Evolutionary conservation across 2,329 filamentous ascomycete genomes (phyloP).

Genomic region (Cladophialophora yegresii): DNA sequence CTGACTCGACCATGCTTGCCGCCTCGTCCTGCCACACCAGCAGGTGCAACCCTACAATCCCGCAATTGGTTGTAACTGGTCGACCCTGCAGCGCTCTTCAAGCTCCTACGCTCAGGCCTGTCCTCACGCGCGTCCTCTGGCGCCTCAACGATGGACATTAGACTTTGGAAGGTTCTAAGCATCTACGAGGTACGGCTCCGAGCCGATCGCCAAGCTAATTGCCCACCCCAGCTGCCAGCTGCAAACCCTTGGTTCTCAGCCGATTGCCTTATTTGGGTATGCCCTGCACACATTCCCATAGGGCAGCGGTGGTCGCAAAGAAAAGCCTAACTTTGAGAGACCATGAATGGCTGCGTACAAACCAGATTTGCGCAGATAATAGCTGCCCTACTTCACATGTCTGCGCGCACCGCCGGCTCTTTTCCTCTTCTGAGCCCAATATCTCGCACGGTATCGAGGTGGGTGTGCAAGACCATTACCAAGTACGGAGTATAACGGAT

Average conservation of each 20-base stretch:
- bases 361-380: neutral
- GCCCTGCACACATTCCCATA: neutral
- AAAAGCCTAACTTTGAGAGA: neutral
- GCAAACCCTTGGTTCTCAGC: neutral
- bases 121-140: neutral
- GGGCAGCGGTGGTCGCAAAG: neutral
- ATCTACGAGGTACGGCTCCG: neutral
- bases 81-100: neutral
- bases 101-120: neutral
- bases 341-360: neutral
- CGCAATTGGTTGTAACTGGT: neutral
- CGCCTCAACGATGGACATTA: neutral
- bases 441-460: neutral
- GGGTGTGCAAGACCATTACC: neutral
- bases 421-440: neutral
- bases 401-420: neutral
- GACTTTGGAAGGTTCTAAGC: neutral
- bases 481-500: neutral
- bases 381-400: neutral
- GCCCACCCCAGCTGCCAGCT: neutral
- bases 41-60: neutral
- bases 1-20: neutral
- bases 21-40: neutral
- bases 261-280: slow-evolving; percentile 11
- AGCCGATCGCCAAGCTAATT: neutral